Conservation (phyloP, 768 basidiomycete species). For the Russula lepida region DNA sequence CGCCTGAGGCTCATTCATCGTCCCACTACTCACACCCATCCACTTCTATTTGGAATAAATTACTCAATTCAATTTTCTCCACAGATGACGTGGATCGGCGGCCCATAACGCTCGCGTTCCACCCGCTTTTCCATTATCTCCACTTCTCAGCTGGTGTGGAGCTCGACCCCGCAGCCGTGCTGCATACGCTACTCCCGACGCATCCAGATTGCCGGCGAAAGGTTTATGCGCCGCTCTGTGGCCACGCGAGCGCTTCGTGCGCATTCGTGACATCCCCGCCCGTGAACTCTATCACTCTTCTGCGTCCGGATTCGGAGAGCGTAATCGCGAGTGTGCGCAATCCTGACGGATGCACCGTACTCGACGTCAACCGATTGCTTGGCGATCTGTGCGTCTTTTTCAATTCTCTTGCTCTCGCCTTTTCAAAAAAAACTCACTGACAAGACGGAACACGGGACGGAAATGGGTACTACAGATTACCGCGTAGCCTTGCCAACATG, state of each 20-base stretch:
- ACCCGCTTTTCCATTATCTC: constrained; percentile 20
- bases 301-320: constrained; percentile 11
- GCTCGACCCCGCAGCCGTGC: constrained; percentile 14
- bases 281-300: constrained; percentile 15
- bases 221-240: constrained; percentile 18
- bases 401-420: too few species aligned
- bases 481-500: constrained; percentile 17
- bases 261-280: constrained; percentile 19
- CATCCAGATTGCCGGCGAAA: constrained; percentile 19
- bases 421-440: background rate
- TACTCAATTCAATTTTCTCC: background rate
- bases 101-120: constrained; percentile 16
- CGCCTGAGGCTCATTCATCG: too few species aligned
- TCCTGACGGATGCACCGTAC: constrained; percentile 20
- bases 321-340: constrained; percentile 20
- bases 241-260: constrained; percentile 17
- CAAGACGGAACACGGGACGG: background rate
- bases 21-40: too few species aligned
- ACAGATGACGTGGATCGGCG: constrained; percentile 5
- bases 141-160: constrained; percentile 16
- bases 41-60: background rate
- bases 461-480: constrained; percentile 6
- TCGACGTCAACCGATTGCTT: constrained; percentile 21
- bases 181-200: constrained; percentile 17
- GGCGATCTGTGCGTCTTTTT: constrained; percentile 18